Evolutionary conservation across 345 rosid species (phyloP).

Genomic region (Mangifera indica): DNA sequence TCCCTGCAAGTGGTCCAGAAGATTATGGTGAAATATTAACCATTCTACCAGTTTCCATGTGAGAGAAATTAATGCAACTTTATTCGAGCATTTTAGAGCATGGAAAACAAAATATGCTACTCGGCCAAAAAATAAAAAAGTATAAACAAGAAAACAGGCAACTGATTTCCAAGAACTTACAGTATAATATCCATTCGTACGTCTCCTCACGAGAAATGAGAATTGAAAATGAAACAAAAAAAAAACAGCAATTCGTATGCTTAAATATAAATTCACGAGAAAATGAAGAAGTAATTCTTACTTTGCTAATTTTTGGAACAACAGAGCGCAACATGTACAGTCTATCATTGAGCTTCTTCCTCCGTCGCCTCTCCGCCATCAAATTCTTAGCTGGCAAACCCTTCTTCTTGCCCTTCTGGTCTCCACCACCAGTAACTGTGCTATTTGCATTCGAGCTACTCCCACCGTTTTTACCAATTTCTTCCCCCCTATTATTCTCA

Average conservation of each 20-base stretch:
- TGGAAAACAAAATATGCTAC: slow-evolving; percentile 18
- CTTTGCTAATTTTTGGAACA: slow-evolving; percentile 65
- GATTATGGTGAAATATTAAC: slow-evolving; percentile 13
- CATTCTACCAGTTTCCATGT: slow-evolving; percentile 28
- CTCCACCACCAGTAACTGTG: slow-evolving; percentile 42
- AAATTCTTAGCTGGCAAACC: slow-evolving; percentile 69
- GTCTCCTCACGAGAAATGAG: slow-evolving; percentile 25
- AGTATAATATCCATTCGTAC: slow-evolving; percentile 12
- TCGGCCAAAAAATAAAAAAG: slow-evolving; percentile 16
- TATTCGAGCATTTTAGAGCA: slow-evolving; percentile 19
- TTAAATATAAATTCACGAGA: slow-evolving; percentile 19
- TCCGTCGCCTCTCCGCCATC: slow-evolving; percentile 70
- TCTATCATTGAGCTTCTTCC: slow-evolving; percentile 66
- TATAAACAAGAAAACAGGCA: neutral
- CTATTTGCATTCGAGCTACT: slow-evolving; percentile 45
- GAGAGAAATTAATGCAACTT: slow-evolving; percentile 32
- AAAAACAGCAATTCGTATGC: neutral
- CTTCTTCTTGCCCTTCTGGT: slow-evolving; percentile 52
- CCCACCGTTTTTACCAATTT: slow-evolving; percentile 40
- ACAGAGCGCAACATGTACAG: slow-evolving; percentile 61
- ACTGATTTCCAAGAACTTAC: slow-evolving; percentile 14
- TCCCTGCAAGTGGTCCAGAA: slow-evolving; percentile 26
- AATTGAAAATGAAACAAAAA: neutral
- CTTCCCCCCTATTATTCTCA: slow-evolving; percentile 43
- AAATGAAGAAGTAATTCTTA: slow-evolving; percentile 34